A percentile compares a stretch with the other conserved stretches of the same genome.
Evolutionary conservation across 73 alveolate species (phyloP).

Genomic region (Halteria grandinella): DNA sequence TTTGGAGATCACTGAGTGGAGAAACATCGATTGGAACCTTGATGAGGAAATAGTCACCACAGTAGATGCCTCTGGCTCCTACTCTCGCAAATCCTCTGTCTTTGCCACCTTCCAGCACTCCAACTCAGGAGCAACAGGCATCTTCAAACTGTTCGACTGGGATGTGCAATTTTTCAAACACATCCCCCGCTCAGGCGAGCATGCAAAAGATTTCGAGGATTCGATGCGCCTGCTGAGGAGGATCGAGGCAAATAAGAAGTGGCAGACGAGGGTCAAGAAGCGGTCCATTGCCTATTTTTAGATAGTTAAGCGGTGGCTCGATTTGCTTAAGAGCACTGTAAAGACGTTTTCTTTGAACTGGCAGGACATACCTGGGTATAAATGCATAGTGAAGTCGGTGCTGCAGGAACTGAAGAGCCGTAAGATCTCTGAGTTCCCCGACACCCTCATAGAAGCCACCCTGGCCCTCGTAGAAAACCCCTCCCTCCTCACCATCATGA

Average conservation of each 20-base stretch:
- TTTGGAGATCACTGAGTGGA: constrained; percentile 57
- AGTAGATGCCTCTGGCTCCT: too few relatives aligned
- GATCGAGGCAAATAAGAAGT: constrained; percentile 44
- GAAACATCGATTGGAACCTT: constrained; percentile 43
- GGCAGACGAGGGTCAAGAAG: constrained; percentile 79
- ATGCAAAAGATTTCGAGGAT: background rate
- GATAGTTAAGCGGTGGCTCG: constrained; percentile 76
- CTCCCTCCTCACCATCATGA: constrained; percentile 65
- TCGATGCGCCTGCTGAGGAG: constrained; percentile 28
- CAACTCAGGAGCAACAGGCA: background rate
- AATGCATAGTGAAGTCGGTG: constrained; percentile 68
- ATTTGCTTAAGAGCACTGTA: constrained; percentile 53
- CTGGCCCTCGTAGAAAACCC: constrained; percentile 63
- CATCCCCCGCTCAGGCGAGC: constrained; percentile 38
- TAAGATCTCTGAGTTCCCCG: constrained; percentile 83
- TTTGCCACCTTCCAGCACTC: too few relatives aligned
- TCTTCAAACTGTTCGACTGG: constrained; percentile 76
- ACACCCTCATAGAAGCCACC: constrained; percentile 76
- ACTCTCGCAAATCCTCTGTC: too few relatives aligned
- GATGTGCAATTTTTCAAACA: constrained; percentile 64
- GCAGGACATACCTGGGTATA: constrained; percentile 84
- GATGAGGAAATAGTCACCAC: background rate
- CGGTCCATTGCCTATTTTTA: constrained; percentile 87
- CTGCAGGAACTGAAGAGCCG: constrained; percentile 76
- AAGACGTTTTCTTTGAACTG: constrained; percentile 63